These are phyloP conservation scores for Herpetomonas samuelpessoai DNA, from an alignment of 208 protist genomes.

Conservation along the genomic window DNA sequence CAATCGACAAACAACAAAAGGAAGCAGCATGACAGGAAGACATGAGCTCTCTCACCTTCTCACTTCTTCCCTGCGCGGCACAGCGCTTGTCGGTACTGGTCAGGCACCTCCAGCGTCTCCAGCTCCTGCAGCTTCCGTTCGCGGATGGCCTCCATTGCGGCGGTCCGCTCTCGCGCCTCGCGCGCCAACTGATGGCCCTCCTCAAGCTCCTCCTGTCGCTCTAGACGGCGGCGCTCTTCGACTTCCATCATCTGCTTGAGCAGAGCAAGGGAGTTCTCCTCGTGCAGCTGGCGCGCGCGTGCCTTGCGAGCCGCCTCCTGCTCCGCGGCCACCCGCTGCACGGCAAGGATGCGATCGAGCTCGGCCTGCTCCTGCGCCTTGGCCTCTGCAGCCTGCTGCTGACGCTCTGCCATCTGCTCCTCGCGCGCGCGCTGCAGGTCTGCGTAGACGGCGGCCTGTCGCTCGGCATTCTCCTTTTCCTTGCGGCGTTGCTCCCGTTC, in stretches of 20 bases:
- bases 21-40: too few species aligned
- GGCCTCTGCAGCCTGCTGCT: constrained; percentile 48
- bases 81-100: constrained; percentile 77
- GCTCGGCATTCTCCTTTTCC: constrained; percentile 71
- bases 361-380: constrained; percentile 75
- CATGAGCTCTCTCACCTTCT: constrained; percentile 9
- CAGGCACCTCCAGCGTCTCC: constrained; percentile 65
- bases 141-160: constrained; percentile 87
- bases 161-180: constrained; percentile 68
- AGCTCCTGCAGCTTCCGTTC: constrained; percentile 79
- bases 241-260: constrained; percentile 90
- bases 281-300: constrained; percentile 49
- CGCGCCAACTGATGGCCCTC: constrained; percentile 79
- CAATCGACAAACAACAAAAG: too few species aligned
- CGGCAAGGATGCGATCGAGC: constrained; percentile 80
- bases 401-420: constrained; percentile 83
- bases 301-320: constrained; percentile 67
- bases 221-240: constrained; percentile 82
- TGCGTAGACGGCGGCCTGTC: constrained; percentile 48
- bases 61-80: constrained; percentile 42
- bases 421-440: constrained; percentile 78
- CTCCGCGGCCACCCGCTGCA: constrained; percentile 80
- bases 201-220: constrained; percentile 89
- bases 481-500: constrained; percentile 76
- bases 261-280: constrained; percentile 83